Percentiles rank a stretch among this genome's conserved stretches.
phyloP scores from a whole-genome alignment of 2,329 filamentous ascomycete genomes.

The Penicillium decumbens region DNA sequence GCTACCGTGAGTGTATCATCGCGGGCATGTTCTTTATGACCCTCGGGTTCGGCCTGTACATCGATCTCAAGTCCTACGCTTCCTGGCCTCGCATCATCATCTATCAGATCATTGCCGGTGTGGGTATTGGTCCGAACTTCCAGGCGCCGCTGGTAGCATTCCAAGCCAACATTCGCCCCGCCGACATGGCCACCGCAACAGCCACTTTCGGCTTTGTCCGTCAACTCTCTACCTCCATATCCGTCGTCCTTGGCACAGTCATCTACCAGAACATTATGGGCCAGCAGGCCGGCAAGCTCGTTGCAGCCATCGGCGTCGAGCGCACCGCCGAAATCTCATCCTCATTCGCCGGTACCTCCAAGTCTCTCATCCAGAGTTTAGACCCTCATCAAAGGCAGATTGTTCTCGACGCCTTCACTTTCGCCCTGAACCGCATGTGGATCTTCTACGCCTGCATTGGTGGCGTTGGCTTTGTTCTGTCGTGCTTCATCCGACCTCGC shows the following conservation, averaged over 20 bases:
- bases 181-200: conserved; percentile 60
- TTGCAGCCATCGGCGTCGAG: conserved; percentile 28
- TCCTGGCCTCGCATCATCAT: conserved; percentile 49
- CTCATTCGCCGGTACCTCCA: conserved; percentile 36
- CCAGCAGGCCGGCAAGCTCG: conserved; percentile 28
- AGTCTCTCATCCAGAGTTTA: conserved; percentile 33
- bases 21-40: conserved; percentile 56
- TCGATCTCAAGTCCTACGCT: conserved; percentile 53
- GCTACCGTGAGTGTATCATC: conserved; percentile 59
- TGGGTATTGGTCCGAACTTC: conserved; percentile 60
- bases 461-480: conserved; percentile 37
- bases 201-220: conserved; percentile 59
- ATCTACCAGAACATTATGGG: conserved; percentile 41
- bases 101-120: conserved; percentile 57
- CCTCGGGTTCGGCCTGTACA: conserved; percentile 62
- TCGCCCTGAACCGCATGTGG: conserved; percentile 48
- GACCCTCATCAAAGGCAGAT: conserved; percentile 31
- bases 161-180: conserved; percentile 56
- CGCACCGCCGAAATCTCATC: conserved; percentile 22
- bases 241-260: conserved; percentile 56
- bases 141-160: conserved; percentile 60
- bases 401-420: conserved; percentile 42
- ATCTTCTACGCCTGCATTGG: conserved; percentile 45
- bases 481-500: conserved; percentile 37
- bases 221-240: conserved; percentile 54